phyloP scores from a whole-genome alignment of 2,329 filamentous ascomycete species.

The Diaporthe vaccinii region DNA sequence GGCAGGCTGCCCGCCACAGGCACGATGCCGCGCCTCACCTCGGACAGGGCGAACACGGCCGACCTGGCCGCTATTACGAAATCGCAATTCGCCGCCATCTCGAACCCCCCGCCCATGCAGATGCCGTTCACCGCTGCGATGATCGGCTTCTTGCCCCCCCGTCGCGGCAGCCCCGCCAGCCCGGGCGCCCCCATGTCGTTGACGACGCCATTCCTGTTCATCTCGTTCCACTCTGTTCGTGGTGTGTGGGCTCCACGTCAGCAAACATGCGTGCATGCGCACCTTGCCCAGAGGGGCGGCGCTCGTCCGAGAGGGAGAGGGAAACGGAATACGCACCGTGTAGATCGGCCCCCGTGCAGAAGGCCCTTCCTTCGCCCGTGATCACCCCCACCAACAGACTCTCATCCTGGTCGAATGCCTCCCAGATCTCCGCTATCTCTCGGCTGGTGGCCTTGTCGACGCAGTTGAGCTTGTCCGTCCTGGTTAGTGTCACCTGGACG shows the following conservation, averaged over 20 bases:
- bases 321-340: constrained; percentile 52
- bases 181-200: constrained; percentile 59
- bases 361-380: constrained; percentile 72
- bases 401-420: constrained; percentile 70
- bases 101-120: constrained; percentile 79
- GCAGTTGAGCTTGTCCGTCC: constrained; percentile 68
- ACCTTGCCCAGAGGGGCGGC: not conserved
- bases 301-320: not conserved
- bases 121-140: constrained; percentile 82
- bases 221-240: constrained; percentile 65
- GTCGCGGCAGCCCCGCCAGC: constrained; percentile 73
- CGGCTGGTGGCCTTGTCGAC: constrained; percentile 61
- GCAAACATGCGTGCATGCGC: not conserved
- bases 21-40: constrained; percentile 78
- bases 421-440: constrained; percentile 57
- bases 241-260: constrained; percentile 1
- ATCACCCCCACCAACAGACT: constrained; percentile 70
- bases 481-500: constrained; percentile 61
- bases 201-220: constrained; percentile 53
- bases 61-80: constrained; percentile 71
- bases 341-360: constrained; percentile 75
- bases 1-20: constrained; percentile 79
- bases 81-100: constrained; percentile 80
- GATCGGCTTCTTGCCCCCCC: constrained; percentile 80
- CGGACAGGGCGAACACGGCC: constrained; percentile 77